These are phyloP conservation scores for Sclerotinia glacialis DNA, from an alignment of 2,329 filamentous ascomycete species.

Conservation along the genomic window DNA sequence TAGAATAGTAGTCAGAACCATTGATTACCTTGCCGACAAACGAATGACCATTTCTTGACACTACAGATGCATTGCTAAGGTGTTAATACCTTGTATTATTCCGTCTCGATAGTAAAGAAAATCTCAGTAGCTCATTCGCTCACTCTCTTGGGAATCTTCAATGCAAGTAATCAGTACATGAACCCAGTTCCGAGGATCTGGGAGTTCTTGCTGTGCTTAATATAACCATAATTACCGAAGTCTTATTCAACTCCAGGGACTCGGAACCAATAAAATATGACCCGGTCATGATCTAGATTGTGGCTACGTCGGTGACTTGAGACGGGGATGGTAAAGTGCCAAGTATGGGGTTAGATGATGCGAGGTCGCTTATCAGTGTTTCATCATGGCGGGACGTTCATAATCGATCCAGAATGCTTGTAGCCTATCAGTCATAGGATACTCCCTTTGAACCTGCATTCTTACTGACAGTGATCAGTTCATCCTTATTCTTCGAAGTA, in stretches of 20 bases:
- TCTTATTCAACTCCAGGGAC: background rate
- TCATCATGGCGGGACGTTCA: background rate
- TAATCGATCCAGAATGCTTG: background rate
- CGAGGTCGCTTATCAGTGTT: slow-evolving; percentile 3
- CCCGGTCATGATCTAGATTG: background rate
- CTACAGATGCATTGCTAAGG: background rate
- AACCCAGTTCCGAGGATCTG: background rate
- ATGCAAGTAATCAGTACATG: background rate
- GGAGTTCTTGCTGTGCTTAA: background rate
- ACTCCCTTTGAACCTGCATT: background rate
- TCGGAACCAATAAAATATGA: background rate
- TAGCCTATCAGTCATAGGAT: background rate
- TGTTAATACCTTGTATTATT: background rate
- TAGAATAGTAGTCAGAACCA: too few relatives aligned
- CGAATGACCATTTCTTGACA: background rate
- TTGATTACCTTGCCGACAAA: too few relatives aligned
- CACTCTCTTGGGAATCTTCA: background rate
- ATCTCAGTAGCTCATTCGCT: background rate
- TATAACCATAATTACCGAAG: background rate
- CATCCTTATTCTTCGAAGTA: background rate
- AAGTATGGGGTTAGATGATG: background rate
- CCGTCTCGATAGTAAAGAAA: too few relatives aligned
- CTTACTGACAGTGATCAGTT: background rate
- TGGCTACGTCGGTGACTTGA: background rate
- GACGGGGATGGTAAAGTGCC: background rate